Evolutionary conservation across 495 filamentous ascomycete genomes (phyloP), one percentile per base, ranked within the genome.

Genomic region (Letharia lupina): DNA sequence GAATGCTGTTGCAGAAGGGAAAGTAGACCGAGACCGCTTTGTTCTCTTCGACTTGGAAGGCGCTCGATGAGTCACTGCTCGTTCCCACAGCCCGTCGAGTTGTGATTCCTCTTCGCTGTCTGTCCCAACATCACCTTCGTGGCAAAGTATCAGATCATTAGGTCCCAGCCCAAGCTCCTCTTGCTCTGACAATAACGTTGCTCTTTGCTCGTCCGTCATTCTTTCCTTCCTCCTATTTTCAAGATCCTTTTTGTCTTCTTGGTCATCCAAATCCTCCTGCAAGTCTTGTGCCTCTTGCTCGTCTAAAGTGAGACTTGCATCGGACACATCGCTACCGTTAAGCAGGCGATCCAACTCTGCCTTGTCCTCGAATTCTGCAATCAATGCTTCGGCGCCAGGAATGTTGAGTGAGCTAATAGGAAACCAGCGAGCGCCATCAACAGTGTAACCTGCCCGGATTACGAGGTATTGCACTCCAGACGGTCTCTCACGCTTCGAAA

Each of bases 151-250:
- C 5, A 89, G 67, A 64, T 88, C 83, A 16, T 83, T 78, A 42
- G 79, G 77, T 12, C 79, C 77, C 60, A 90, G 74, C 20, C 86
- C 88, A 16, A 89, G 71, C 67, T 87, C 84, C 67, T 90, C 84
- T 71, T 90, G 88, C 70, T 85, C 87, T 28, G 82, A 77, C 9
- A 90, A 75, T 10, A 89, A 72, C 20, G 76, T 76, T 54, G 87
- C 87, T 50, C 89, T 77, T 54, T 79, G 77, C 67, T 83, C 81
- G 69, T 90, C 88, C 13, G 75, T 77, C 74, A 80, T 79, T 16
- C 58, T 73, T 67, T 54, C 73, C 63, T 62, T 70, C 58, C 42
- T 59, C 23, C 72, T 50, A 7, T 62, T 59, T 65, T 62, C 63
- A 31, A 75, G 64, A 52, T 75, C 74, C 20, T 78, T 71, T 10